These are phyloP conservation scores for Limonomyces culmigenus DNA, from an alignment of 1,284 basidiomycete species.

Conservation along the genomic window DNA sequence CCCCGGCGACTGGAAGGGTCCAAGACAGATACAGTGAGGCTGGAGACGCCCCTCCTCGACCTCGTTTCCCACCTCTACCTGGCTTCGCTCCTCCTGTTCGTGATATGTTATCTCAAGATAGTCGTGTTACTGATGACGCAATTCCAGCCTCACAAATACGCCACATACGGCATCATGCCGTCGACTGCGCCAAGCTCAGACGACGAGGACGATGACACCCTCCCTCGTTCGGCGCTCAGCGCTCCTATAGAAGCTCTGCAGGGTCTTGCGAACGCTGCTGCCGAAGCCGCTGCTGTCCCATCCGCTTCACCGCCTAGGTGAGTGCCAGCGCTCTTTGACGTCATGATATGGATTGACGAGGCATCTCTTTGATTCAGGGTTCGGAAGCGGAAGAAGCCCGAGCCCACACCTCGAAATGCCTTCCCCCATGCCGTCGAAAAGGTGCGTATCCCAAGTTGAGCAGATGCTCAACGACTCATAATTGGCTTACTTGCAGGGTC, in stretches of 20 bases:
- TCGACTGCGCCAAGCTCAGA: constrained; percentile 71
- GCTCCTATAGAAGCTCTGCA: constrained; percentile 89
- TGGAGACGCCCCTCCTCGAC: constrained; percentile 4
- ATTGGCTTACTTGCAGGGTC: constrained; percentile 28
- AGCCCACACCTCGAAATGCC: constrained; percentile 72
- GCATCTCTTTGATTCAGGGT: constrained; percentile 25
- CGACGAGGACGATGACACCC: constrained; percentile 75
- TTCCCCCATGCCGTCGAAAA: constrained; percentile 77
- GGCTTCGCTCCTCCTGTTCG: constrained; percentile 85
- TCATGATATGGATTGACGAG: neutral
- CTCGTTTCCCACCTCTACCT: constrained; percentile 61
- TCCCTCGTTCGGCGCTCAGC: constrained; percentile 65
- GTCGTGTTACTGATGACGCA: neutral
- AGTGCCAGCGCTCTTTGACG: constrained; percentile 4
- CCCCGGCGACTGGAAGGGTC: constrained; percentile 14
- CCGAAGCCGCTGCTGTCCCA: constrained; percentile 73
- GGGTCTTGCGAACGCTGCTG: constrained; percentile 83
- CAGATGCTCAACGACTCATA: neutral
- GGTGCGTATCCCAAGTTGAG: constrained; percentile 17
- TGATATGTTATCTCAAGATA: constrained; percentile 12
- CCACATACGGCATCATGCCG: constrained; percentile 76
- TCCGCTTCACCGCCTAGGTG: constrained; percentile 29
- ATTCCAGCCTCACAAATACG: constrained; percentile 69
- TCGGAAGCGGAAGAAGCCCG: constrained; percentile 76
- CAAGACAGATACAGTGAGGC: constrained; percentile 10